phyloP scores from a whole-genome alignment of 129 eudicot genomes.

The Scalesia atractyloides region DNA sequence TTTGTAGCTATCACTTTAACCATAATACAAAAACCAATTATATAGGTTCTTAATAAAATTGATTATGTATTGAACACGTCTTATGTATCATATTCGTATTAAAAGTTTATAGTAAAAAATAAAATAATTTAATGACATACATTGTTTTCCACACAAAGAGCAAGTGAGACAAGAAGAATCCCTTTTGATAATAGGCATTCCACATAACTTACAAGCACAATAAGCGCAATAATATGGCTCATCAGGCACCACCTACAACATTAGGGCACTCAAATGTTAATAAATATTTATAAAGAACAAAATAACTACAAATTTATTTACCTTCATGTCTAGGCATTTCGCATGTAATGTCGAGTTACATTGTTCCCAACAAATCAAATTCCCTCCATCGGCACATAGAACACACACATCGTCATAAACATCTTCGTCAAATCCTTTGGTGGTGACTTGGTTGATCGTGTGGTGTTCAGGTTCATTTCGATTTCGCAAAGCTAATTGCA shows the following conservation, averaged over 20 bases:
- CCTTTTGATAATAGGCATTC: conserved; percentile 28
- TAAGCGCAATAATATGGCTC: conserved; percentile 64
- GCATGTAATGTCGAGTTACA: conserved; percentile 66
- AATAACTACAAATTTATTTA: conserved; percentile 15
- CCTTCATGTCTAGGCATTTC: conserved; percentile 59
- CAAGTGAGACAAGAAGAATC: conserved; percentile 40
- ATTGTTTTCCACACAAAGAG: conserved; percentile 55
- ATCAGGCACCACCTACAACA: conserved; percentile 60
- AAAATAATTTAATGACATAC: conserved; percentile 33
- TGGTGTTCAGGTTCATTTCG: conserved; percentile 26
- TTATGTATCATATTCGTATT: too few relatives aligned
- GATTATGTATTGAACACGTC: too few relatives aligned
- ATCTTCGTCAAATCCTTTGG: conserved; percentile 26
- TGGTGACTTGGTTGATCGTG: conserved; percentile 25
- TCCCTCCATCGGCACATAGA: conserved; percentile 76
- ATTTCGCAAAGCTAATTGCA: conserved; percentile 46
- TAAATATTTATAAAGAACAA: background rate
- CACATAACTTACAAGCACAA: conserved; percentile 69
- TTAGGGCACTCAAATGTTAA: background rate
- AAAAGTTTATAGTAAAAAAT: background rate
- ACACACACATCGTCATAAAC: conserved; percentile 61
- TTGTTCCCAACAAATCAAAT: conserved; percentile 62
- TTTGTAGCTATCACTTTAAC: background rate
- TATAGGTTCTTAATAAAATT: too few relatives aligned
- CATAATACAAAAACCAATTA: background rate